Base-by-base conservation (phyloP, 768 basidiomycete species). In the Kwoniella botswanensis region DNA sequence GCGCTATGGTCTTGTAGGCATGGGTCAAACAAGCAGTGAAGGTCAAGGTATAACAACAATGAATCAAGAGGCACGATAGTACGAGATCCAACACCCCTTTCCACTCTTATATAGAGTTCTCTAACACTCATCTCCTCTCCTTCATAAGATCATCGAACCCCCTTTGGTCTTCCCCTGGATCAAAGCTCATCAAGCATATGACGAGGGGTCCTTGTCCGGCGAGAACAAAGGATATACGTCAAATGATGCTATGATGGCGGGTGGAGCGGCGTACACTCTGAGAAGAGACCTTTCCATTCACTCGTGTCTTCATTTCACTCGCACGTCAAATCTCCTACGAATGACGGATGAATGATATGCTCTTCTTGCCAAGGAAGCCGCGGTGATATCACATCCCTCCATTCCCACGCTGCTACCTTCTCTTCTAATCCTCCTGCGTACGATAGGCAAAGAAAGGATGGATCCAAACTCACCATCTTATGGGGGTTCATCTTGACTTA, bases 401-500 rank as follows among this genome's bases (percentile, higher is more conserved):
- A 53, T 7, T 22, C 26, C 42, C 56, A 24, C 22, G n/a, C 29
- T 18, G 26, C 56, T 42, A 46, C 24, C 10, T 18, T 50, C 6
- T 24, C 18, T 54, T 15, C 53, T 2, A 24, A 41, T 44, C 43
- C 55, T 10, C 43, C 63, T 50, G 41, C 42, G 11, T 52, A 11
- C 46, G 50, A 46, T 22, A 7, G 15, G n/a, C 22, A 10, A 54
- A 65, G 17, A 22, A 50, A 57, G 22, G 55, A 35, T 17, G 18
- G 13, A 13, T 12, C 4, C 9, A 17, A 12, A 78, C 79, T 71
- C 66, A 81, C 79, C 74, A 81, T 74, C 70, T 81, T 81, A 58
- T 81, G 79, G 6, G 79, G 79, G 58, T 81, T 81, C 79, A 81
- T 81, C 56, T 64, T 76, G 59, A n/a, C 29, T 24, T 29, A 66